Percentiles rank a stretch among this genome's conserved stretches.
Evolutionary conservation across 1,284 basidiomycete species (phyloP).

Genomic region (Trametes sp.): DNA sequence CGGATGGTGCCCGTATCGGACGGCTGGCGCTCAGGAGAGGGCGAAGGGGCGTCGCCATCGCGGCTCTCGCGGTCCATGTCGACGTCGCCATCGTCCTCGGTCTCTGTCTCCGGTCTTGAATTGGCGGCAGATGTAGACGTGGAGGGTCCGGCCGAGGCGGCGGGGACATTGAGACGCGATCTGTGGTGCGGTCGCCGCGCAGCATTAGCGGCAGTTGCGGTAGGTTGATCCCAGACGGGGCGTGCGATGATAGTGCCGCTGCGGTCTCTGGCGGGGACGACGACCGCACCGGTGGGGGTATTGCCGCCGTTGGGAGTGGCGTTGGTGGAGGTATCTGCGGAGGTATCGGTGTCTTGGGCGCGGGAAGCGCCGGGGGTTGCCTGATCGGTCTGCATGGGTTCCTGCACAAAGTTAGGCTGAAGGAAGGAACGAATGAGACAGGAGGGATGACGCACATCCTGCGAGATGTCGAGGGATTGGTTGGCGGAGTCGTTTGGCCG

Average conservation of each 20-base stretch:
- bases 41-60: constrained; percentile 42
- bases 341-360: constrained; percentile 60
- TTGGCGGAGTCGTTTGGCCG: constrained; percentile 22
- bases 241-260: constrained; percentile 79
- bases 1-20: constrained; percentile 42
- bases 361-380: constrained; percentile 38
- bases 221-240: constrained; percentile 61
- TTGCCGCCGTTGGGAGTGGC: constrained; percentile 63
- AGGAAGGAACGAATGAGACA: not conserved
- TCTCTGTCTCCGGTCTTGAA: constrained; percentile 75
- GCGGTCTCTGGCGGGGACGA: constrained; percentile 66
- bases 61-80: constrained; percentile 59
- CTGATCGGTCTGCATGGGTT: constrained; percentile 41
- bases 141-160: constrained; percentile 48
- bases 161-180: constrained; percentile 38
- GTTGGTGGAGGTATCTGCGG: constrained; percentile 64
- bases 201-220: constrained; percentile 20
- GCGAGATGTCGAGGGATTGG: constrained; percentile 14
- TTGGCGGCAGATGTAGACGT: constrained; percentile 62
- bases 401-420: constrained; percentile 32
- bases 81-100: constrained; percentile 72
- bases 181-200: constrained; percentile 43
- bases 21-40: constrained; percentile 51
- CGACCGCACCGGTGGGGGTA: constrained; percentile 65
- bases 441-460: constrained; percentile 32